Base-by-base conservation (phyloP, 1,139 yeast species). In the Saccharomyces pastorianus region DNA sequence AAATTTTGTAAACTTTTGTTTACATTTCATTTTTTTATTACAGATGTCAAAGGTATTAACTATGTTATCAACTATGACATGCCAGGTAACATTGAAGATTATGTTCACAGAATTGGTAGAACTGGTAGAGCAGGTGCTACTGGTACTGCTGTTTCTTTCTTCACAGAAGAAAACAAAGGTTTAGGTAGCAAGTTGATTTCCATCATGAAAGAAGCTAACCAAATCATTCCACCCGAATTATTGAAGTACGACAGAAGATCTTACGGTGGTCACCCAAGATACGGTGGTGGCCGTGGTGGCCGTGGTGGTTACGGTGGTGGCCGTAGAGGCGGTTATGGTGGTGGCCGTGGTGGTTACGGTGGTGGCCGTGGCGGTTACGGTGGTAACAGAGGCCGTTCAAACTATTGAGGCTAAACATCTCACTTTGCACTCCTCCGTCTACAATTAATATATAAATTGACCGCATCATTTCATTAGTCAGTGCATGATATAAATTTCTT, bases 21-120 rank as follows among this genome's bases (percentile, higher is more conserved):
- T 31, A 27, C 9, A 14, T 59, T 66, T 48, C 8, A 14, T 50
- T 32, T 50, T 48, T 69, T 54, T 20, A 20, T 20, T 20, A 20
- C 74, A 90, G 98, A 93, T 76, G 99, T 93, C 75, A 93, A 93
- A 80, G 98, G 97, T 73, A 89, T 93, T 70, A 85, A 91, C 65
- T 85, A 78, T 67, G 99, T 93, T 58, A 81, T 93, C 70, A 93
- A 93, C 83, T 90, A 81, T 70, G 99, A 93, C 74, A 91, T 91
- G 90, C 98, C 99, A 68, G 90, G 90, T 75, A 93, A 91, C 77
- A 88, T 90, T 71, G 99, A 93, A 77, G 98, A 93, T 76, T 93
- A 93, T 73, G 97, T 93, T 58, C 76, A 73, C 57, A 71, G 76
- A 69, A 73, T 73, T 56, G 97, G 97, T 72, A 89, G 99, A 84